A percentile compares a stretch with the other conserved stretches of the same genome.
These are phyloP conservation scores for Lactarius psammicola DNA, from an alignment of 768 basidiomycete species.

Conservation along the genomic window DNA sequence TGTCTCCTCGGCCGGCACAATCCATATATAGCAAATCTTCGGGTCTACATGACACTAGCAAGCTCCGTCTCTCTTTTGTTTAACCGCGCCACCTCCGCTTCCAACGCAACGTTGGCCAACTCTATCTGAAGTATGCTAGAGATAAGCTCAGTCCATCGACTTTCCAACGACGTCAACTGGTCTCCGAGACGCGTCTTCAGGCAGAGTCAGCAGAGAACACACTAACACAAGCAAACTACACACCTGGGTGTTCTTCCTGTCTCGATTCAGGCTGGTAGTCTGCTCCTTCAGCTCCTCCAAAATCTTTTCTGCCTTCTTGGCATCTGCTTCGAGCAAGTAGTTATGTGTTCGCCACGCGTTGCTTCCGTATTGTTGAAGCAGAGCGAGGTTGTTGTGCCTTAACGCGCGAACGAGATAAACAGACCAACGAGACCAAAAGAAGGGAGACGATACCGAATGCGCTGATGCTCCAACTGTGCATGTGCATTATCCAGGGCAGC, in stretches of 20 bases:
- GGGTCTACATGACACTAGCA: slow-evolving; percentile 36
- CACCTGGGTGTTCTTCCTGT: slow-evolving; percentile 85
- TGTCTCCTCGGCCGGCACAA: slow-evolving; percentile 13
- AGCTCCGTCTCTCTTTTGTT: slow-evolving; percentile 62
- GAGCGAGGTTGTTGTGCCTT: slow-evolving; percentile 79
- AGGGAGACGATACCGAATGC: slow-evolving; percentile 54
- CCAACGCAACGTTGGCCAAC: slow-evolving; percentile 89
- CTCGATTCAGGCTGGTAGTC: slow-evolving; percentile 83
- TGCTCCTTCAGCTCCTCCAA: slow-evolving; percentile 76
- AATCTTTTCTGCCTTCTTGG: slow-evolving; percentile 65
- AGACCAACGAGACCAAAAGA: neutral
- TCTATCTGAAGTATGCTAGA: slow-evolving; percentile 90
- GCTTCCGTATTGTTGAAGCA: slow-evolving; percentile 81
- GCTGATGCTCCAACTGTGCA: slow-evolving; percentile 83
- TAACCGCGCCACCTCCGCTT: slow-evolving; percentile 69
- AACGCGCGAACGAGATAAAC: slow-evolving; percentile 11
- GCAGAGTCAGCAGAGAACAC: neutral
- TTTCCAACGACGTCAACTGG: slow-evolving; percentile 79
- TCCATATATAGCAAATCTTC: slow-evolving; percentile 19
- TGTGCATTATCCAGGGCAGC: slow-evolving; percentile 71
- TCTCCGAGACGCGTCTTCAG: slow-evolving; percentile 71
- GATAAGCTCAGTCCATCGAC: slow-evolving; percentile 89
- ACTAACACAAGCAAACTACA: slow-evolving; percentile 22
- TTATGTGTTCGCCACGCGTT: slow-evolving; percentile 95
- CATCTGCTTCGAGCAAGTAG: slow-evolving; percentile 76